Conservation (phyloP, 2,329 filamentous ascomycete genomes). For the Raffaelea ambrosiae region DNA sequence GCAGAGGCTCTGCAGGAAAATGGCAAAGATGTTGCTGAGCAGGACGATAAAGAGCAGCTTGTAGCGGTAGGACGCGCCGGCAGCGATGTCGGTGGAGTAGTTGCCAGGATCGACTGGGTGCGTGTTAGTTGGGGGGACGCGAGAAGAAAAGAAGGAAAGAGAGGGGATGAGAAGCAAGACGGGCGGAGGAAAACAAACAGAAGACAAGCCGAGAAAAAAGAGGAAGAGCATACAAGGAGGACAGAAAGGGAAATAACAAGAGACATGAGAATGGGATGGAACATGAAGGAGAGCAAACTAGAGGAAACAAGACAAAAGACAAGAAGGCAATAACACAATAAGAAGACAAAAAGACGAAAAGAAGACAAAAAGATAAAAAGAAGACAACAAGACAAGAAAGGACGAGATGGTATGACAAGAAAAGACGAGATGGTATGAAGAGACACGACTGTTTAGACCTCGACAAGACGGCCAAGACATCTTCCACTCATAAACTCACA, state of each 20-base stretch:
- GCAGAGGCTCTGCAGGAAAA: slow-evolving; percentile 59
- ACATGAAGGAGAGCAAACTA: too few relatives aligned
- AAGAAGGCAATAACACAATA: not conserved
- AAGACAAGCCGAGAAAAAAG: not conserved
- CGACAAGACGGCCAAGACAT: too few relatives aligned
- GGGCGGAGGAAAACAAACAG: not conserved
- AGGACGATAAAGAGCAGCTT: slow-evolving; percentile 60
- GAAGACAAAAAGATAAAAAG: too few relatives aligned
- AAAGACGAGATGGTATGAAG: too few relatives aligned
- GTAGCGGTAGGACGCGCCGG: slow-evolving; percentile 58
- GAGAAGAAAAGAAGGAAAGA: not conserved
- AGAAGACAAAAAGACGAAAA: not conserved
- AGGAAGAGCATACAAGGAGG: not conserved
- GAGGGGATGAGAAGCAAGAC: too few relatives aligned
- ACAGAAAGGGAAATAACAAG: too few relatives aligned
- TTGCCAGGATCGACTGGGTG: slow-evolving; percentile 52
- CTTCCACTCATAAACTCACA: too few relatives aligned
- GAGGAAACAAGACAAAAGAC: not conserved
- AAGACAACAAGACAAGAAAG: too few relatives aligned
- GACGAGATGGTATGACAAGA: too few relatives aligned
- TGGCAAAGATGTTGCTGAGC: slow-evolving; percentile 62
- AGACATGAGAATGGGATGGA: too few relatives aligned
- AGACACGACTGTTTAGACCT: too few relatives aligned
- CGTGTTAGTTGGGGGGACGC: not conserved
- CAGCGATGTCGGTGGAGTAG: slow-evolving; percentile 59